Evolutionary conservation across 176 grass and related monocot genomes (phyloP).

Genomic region (Puccinellia tenuiflora): DNA sequence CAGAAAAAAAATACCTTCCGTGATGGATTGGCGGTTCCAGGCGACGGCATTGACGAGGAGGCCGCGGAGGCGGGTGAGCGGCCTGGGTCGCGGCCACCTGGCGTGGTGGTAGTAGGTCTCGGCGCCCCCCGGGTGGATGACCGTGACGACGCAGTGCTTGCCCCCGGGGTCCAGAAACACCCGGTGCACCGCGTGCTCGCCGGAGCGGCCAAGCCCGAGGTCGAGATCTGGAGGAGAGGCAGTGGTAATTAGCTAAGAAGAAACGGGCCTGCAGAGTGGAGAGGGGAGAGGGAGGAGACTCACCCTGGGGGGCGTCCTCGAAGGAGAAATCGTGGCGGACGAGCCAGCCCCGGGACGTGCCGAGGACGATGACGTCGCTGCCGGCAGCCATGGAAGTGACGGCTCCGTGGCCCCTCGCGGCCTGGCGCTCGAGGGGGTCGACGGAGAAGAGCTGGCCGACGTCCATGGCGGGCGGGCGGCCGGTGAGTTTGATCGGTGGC

Average conservation of each 20-base stretch:
- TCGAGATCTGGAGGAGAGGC: slow-evolving; percentile 61
- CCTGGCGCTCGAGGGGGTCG: slow-evolving; percentile 77
- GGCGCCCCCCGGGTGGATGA: slow-evolving; percentile 50
- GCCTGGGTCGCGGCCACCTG: slow-evolving; percentile 74
- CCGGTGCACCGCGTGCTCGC: slow-evolving; percentile 75
- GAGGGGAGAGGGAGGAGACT: too few relatives aligned
- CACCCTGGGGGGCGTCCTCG: slow-evolving; percentile 51
- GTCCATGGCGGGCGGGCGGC: slow-evolving; percentile 10
- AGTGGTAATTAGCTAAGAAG: not conserved
- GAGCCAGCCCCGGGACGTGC: slow-evolving; percentile 87
- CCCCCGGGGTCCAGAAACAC: slow-evolving; percentile 93
- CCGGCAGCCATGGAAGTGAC: slow-evolving; percentile 90
- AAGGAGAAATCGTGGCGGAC: slow-evolving; percentile 86
- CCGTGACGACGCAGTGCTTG: slow-evolving; percentile 83
- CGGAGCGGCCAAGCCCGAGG: slow-evolving; percentile 63
- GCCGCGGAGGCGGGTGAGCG: slow-evolving; percentile 59
- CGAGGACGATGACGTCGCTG: slow-evolving; percentile 89
- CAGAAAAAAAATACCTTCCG: slow-evolving; percentile 29
- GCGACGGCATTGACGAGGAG: slow-evolving; percentile 77
- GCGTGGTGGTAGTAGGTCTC: slow-evolving; percentile 97
- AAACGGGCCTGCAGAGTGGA: not conserved
- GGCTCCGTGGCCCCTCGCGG: slow-evolving; percentile 67
- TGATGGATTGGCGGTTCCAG: slow-evolving; percentile 94
- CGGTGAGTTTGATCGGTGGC: not conserved
- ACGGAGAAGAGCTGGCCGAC: slow-evolving; percentile 66